Base-by-base conservation (phyloP, 306 rosid species). In the Dryas octopetala region DNA sequence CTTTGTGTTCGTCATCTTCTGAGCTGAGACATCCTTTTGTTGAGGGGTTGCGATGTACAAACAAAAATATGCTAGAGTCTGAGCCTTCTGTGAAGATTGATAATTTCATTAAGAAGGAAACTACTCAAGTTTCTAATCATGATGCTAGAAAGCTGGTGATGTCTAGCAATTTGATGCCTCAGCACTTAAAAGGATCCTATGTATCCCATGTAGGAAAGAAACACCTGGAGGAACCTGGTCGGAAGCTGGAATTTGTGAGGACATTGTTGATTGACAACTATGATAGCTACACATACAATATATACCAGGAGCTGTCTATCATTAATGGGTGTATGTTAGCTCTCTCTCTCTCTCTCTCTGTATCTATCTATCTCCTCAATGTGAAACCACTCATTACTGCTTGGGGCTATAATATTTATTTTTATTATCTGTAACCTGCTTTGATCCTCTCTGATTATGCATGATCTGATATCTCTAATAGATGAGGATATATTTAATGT, bases 231-330 rank as follows among this genome's bases (percentile, higher is more conserved):
- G 63, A 75, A 68, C 84, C 82, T 62, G 23, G 62, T 49, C 87
- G 74, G 60, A 92, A 89, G 86, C 76, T 79, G 41, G 90, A 84
- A 65, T 84, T 73, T 69, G 91, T 92, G 78, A 89, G 93, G 84
- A 96, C 99, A 26, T 83, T 95, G 86, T 81, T 95, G 97, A 90
- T 96, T 76, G 99, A 96, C 85, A 96, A 96, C 85, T 92, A 96
- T 77, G 99, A 96, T 67, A 96, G 99, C 74, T 96, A 96, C 86
- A 96, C 99, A 4, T 96, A 96, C 84, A 96, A 96, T 82, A 87
- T 96, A 80, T 96, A 88, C 87, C 99, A 96, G 91, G 97, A 91
- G 77, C 82, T 96, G 65, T 92, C 98, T 73, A 59, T 90, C 75
- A 78, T 96, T 81, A 96, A 96, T 79, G 98, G 99, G 9, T 78